Evolutionary conservation across 2,329 filamentous ascomycete species (phyloP).

Genomic region (Aureobasidium vineae): DNA sequence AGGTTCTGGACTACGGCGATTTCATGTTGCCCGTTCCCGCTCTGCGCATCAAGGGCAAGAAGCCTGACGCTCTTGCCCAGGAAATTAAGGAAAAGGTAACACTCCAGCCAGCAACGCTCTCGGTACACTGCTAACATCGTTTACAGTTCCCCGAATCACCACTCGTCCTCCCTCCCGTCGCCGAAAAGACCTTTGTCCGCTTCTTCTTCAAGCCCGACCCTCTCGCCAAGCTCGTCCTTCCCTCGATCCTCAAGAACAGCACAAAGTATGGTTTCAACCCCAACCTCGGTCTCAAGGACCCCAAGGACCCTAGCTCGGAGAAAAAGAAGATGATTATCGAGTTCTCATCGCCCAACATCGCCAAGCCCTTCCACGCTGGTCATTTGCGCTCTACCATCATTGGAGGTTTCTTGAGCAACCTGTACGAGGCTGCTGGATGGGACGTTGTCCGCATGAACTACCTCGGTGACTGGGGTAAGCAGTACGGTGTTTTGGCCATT

Average conservation of each 20-base stretch:
- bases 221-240: slow-evolving; percentile 65
- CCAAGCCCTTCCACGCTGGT: slow-evolving; percentile 75
- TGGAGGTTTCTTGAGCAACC: slow-evolving; percentile 67
- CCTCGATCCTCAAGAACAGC: slow-evolving; percentile 64
- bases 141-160: slow-evolving; percentile 70
- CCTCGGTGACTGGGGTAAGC: slow-evolving; percentile 76
- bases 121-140: background rate
- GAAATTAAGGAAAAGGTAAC: slow-evolving; percentile 54
- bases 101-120: background rate
- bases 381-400: slow-evolving; percentile 76
- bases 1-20: slow-evolving; percentile 78
- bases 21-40: slow-evolving; percentile 74
- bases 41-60: slow-evolving; percentile 68
- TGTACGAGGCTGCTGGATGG: slow-evolving; percentile 68
- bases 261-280: slow-evolving; percentile 63
- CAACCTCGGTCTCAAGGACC: slow-evolving; percentile 59
- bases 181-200: slow-evolving; percentile 67
- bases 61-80: slow-evolving; percentile 56
- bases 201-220: slow-evolving; percentile 76
- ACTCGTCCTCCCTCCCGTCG: slow-evolving; percentile 67
- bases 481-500: slow-evolving; percentile 68
- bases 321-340: slow-evolving; percentile 71
- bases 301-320: slow-evolving; percentile 58
- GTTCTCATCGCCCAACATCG: slow-evolving; percentile 83
- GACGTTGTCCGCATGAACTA: slow-evolving; percentile 72